Base-by-base conservation (phyloP, 202 grass and related monocot species). In the Digitaria exilis region DNA sequence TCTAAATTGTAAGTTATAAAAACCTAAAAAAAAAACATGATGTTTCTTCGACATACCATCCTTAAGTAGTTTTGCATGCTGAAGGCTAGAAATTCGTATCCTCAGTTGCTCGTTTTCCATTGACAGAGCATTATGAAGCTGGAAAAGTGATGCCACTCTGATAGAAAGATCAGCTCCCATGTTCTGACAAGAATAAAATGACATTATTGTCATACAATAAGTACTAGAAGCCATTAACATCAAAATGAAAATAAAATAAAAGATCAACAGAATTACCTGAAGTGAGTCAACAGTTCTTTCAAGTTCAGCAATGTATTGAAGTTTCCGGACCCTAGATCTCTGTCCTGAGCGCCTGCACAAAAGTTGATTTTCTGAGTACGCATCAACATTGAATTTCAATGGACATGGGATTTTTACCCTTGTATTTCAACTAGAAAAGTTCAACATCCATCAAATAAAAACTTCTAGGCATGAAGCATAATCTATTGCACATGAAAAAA, bases 221-320 rank as follows among this genome's bases (percentile, higher is more conserved):
- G 28, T n/a, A 69, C 28, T 30, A 21, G 49, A 29, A 74, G 64
- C 52, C 49, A 15, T 44, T 48, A 4, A 56, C 46, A 70, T 48
- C 48, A 34, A 76, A 80, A 35, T 52, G 49, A 34, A 76, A 80
- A 35, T 52, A 87, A 82, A 83, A 41, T 57, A 48, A 17, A 71
- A 70, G 12, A 62, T 65, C 63, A 84, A n/a, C 30, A 57, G 21
- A 70, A 26, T 32, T 80, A 96, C 97, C 88, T 99, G 93, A 86
- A 99, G 89, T 79, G 89, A 83, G n/a, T 91, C 91, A 82, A 99
- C 91, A 63, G 87, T 92, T 70, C 82, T 89, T 86, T 99, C 93
- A 84, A 99, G 93, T 84, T 99, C 97, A 91, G 91, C 91, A 73
- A 99, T 99, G 79, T 96, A 96, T 70, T 99, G 93, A 88, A 96